Percentiles rank a stretch among this genome's conserved stretches.
Conservation (phyloP, 1,139 yeast genomes). For the Pichia sp. region DNA sequence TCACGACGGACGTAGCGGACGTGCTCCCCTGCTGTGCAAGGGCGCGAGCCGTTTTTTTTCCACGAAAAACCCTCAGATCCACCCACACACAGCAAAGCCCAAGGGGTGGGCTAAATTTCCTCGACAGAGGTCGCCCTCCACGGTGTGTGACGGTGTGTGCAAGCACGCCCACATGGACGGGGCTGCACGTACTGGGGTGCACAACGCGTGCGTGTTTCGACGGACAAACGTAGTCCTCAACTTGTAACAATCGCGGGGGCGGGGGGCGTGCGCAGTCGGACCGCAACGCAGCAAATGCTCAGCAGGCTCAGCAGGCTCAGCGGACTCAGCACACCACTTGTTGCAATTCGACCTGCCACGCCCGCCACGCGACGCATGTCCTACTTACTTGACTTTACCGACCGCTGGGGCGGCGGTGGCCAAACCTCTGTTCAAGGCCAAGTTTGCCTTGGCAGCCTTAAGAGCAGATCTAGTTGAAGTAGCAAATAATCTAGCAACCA, state of each 20-base stretch:
- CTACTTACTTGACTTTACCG: constrained; percentile 89
- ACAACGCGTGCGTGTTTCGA: neutral
- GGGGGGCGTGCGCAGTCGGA: neutral
- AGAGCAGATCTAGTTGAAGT: constrained; percentile 85
- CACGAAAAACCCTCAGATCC: constrained; percentile 1
- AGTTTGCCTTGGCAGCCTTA: constrained; percentile 83
- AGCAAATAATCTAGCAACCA: constrained; percentile 78
- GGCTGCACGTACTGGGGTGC: neutral
- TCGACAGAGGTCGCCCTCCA: neutral
- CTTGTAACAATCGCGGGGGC: too few relatives aligned
- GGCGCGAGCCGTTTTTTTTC: constrained; percentile 4
- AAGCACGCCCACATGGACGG: too few relatives aligned
- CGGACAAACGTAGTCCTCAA: too few relatives aligned
- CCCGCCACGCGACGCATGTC: neutral
- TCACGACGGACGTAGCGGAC: too few relatives aligned
- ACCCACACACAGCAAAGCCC: neutral
- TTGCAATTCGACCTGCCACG: neutral
- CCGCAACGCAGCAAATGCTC: neutral
- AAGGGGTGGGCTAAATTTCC: neutral
- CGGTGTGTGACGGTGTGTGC: neutral
- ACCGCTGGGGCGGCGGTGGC: constrained; percentile 81
- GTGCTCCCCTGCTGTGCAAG: neutral
- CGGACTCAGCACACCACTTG: neutral
- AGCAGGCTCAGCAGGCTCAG: too few relatives aligned
- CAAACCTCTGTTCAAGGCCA: constrained; percentile 72